Evolutionary conservation across 345 rosid species (phyloP).

Genomic region (Trapa bicornis): DNA sequence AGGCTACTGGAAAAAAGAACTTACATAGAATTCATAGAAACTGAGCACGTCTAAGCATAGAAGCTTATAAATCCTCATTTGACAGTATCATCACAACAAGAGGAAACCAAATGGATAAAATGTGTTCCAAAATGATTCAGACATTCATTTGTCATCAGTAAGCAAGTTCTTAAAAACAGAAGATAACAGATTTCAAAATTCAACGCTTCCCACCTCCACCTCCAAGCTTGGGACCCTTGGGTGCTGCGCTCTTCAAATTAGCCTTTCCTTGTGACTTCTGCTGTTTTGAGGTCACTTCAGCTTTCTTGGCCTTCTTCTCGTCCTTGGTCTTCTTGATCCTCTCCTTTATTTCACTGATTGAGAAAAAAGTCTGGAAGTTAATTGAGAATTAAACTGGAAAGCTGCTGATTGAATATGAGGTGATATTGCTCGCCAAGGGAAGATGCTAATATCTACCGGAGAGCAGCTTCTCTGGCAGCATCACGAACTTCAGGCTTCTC

Average conservation of each 20-base stretch:
- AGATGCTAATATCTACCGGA: constrained; percentile 18
- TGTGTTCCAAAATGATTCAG: not conserved
- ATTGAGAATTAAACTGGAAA: not conserved
- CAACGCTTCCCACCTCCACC: constrained; percentile 15
- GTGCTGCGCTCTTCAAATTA: constrained; percentile 8
- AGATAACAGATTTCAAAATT: not conserved
- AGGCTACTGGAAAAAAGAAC: constrained; percentile 17
- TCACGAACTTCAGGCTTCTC: constrained; percentile 67
- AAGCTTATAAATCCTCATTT: too few relatives aligned
- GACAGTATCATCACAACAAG: too few relatives aligned
- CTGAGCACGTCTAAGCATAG: too few relatives aligned
- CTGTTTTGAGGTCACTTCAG: constrained; percentile 9
- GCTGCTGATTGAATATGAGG: not conserved
- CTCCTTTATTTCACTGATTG: constrained; percentile 15
- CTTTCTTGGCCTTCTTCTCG: constrained; percentile 18
- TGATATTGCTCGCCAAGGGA: not conserved
- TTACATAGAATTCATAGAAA: too few relatives aligned
- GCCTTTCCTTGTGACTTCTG: constrained; percentile 14
- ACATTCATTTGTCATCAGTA: not conserved
- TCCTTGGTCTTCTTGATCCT: constrained; percentile 18
- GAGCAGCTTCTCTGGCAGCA: constrained; percentile 56
- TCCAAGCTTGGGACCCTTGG: constrained; percentile 15
- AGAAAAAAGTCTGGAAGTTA: not conserved
- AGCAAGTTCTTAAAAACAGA: not conserved
- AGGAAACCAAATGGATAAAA: too few relatives aligned